phyloP scores from a whole-genome alignment of 176 grass and related monocot genomes.

The Aegilops tauschii region DNA sequence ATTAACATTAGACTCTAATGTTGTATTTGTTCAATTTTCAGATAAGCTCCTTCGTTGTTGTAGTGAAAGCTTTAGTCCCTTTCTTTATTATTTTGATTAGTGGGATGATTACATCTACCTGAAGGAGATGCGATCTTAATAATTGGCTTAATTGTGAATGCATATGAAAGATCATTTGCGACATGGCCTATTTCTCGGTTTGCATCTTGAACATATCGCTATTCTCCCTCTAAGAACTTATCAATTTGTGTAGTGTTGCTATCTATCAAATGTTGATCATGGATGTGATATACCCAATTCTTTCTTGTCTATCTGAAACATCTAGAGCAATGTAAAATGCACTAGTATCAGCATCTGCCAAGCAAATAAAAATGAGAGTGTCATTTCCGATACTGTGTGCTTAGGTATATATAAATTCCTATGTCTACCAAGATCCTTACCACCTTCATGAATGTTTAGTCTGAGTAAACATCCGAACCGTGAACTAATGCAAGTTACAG shows the following conservation, averaged over 20 bases:
- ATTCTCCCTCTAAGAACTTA: not conserved
- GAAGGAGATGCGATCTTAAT: not conserved
- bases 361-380: not conserved
- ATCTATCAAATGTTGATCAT: not conserved
- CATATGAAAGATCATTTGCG: not conserved
- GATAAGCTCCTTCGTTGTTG: not conserved
- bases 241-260: not conserved
- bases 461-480: conserved; percentile 14
- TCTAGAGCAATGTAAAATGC: not conserved
- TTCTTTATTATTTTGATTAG: not conserved
- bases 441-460: not conserved
- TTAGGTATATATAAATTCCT: conserved; percentile 6
- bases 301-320: conserved; percentile 1
- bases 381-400: not conserved
- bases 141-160: not conserved
- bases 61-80: not conserved
- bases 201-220: not conserved
- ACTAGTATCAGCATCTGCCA: not conserved
- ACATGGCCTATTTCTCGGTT: not conserved
- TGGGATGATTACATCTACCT: not conserved
- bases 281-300: not conserved
- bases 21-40: not conserved
- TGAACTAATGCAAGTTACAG: conserved; percentile 65
- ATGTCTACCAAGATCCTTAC: conserved; percentile 10
- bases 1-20: not conserved